A percentile compares a stretch with the other conserved stretches of the same genome.
These are phyloP conservation scores for Annulohypoxylon maeteangense DNA, from an alignment of 495 filamentous ascomycete genomes.

Conservation along the genomic window DNA sequence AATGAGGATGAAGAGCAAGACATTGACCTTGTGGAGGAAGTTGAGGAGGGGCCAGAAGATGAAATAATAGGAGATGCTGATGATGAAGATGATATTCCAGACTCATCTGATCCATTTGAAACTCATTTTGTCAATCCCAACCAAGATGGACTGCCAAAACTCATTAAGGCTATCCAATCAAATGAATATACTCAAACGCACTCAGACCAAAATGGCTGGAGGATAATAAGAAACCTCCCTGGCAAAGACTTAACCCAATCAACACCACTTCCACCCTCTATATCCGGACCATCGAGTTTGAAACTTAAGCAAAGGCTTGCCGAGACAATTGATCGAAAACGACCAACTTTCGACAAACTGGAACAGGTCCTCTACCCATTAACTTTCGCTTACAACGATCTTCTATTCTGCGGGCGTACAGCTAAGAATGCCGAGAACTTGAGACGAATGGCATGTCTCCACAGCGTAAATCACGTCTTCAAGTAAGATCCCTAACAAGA, in stretches of 20 bases:
- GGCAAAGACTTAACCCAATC: conserved; percentile 36
- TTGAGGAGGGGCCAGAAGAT: conserved; percentile 60
- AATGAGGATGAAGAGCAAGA: conserved; percentile 50
- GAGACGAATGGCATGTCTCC: conserved; percentile 79
- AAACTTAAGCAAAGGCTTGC: conserved; percentile 69
- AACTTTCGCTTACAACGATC: conserved; percentile 82
- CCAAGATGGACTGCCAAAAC: conserved; percentile 62
- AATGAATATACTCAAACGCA: conserved; percentile 70
- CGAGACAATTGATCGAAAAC: conserved; percentile 47
- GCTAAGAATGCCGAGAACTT: conserved; percentile 70
- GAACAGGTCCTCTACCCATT: conserved; percentile 66
- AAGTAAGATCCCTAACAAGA: conserved; percentile 62
- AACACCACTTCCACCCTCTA: conserved; percentile 37
- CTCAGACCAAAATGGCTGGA: conserved; percentile 53
- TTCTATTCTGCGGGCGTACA: conserved; percentile 79
- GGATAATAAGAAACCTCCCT: conserved; percentile 53
- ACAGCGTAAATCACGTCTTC: conserved; percentile 89
- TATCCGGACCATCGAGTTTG: conserved; percentile 58
- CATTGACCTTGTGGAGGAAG: conserved; percentile 58
- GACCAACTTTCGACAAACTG: conserved; percentile 56
- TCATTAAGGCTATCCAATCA: conserved; percentile 63
- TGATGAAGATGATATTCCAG: conserved; percentile 61
- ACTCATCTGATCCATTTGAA: conserved; percentile 78
- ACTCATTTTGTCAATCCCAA: conserved; percentile 76
- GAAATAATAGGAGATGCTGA: conserved; percentile 47